Percentiles rank a stretch among this genome's conserved stretches.
These are phyloP conservation scores for Penicillium pulvis DNA, from an alignment of 495 filamentous ascomycete genomes.

Conservation along the genomic window DNA sequence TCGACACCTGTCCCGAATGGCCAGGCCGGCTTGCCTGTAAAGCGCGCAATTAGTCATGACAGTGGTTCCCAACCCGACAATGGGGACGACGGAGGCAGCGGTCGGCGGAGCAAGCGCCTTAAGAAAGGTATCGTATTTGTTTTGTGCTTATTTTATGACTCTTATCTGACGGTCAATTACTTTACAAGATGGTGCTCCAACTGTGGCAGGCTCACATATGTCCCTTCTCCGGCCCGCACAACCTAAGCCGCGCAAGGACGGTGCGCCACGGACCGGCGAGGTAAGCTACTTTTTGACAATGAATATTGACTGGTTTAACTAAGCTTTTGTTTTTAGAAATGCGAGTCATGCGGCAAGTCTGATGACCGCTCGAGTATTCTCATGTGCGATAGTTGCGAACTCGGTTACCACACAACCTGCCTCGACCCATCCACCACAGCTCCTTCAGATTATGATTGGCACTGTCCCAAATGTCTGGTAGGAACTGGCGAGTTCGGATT, in stretches of 20 bases:
- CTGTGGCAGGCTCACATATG: conserved; percentile 96
- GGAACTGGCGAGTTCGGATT: conserved; percentile 97
- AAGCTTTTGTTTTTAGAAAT: conserved; percentile 57
- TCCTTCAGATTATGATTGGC: conserved; percentile 88
- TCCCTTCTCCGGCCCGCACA: conserved; percentile 82
- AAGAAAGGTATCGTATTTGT: conserved; percentile 75
- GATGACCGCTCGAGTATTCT: conserved; percentile 72
- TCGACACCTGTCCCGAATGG: conserved; percentile 59
- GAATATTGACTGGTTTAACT: conserved; percentile 3
- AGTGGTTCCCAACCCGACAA: conserved; percentile 62
- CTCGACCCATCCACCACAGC: conserved; percentile 83
- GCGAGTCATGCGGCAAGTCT: conserved; percentile 82
- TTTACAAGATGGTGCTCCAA: conserved; percentile 73
- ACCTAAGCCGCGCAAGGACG: conserved; percentile 69
- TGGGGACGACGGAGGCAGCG: conserved; percentile 66
- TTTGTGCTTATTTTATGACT: neutral
- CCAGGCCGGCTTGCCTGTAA: conserved; percentile 60
- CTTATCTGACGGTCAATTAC: conserved; percentile 23
- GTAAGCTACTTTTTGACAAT: conserved; percentile 47
- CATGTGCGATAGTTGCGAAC: conserved; percentile 91
- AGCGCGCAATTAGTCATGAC: conserved; percentile 83
- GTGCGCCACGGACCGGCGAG: conserved; percentile 71
- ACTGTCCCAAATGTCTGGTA: conserved; percentile 93
- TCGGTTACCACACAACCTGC: conserved; percentile 84
- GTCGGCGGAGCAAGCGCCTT: conserved; percentile 86